A percentile compares a stretch with the other conserved stretches of the same genome.
phyloP scores from a whole-genome alignment of 805 yeast species.

The Kodamaea laetipori region DNA sequence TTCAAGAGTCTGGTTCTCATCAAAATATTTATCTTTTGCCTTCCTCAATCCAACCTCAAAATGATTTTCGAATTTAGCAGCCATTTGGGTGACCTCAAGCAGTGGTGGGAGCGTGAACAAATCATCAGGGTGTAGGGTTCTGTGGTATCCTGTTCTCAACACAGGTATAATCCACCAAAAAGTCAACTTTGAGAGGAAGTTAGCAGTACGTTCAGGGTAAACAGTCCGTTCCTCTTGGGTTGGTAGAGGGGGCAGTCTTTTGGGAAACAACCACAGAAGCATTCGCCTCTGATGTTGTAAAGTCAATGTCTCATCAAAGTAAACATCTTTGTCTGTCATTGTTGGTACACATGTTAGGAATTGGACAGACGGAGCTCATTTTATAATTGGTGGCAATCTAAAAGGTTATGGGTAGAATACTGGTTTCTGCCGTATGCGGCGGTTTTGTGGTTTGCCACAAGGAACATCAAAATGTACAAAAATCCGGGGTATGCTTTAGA shows the following conservation, averaged over 20 bases:
- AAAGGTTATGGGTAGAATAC: too few relatives aligned
- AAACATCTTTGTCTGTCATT: neutral
- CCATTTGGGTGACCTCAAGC: slow-evolving; percentile 34
- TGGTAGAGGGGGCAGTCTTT: slow-evolving; percentile 52
- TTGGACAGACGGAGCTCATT: too few relatives aligned
- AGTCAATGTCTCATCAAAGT: slow-evolving; percentile 1
- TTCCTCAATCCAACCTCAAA: slow-evolving; percentile 16
- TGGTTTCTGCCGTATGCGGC: too few relatives aligned
- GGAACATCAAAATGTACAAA: too few relatives aligned
- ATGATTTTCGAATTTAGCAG: slow-evolving; percentile 24
- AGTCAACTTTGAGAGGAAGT: slow-evolving; percentile 31
- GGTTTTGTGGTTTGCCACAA: too few relatives aligned
- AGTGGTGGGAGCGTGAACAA: slow-evolving; percentile 31
- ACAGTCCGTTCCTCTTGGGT: slow-evolving; percentile 48
- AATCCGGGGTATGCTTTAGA: too few relatives aligned
- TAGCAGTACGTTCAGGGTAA: slow-evolving; percentile 46
- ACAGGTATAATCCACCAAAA: slow-evolving; percentile 73
- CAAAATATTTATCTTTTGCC: slow-evolving; percentile 20
- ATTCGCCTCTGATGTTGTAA: slow-evolving; percentile 31
- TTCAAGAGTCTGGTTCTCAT: slow-evolving; percentile 27
- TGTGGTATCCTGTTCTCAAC: slow-evolving; percentile 65
- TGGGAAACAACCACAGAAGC: slow-evolving; percentile 34
- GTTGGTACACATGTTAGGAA: neutral
- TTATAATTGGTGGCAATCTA: too few relatives aligned
- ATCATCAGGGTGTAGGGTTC: slow-evolving; percentile 69